Evolutionary conservation across 139 green algal genomes (phyloP).

Genomic region (Micractinium conductrix): DNA sequence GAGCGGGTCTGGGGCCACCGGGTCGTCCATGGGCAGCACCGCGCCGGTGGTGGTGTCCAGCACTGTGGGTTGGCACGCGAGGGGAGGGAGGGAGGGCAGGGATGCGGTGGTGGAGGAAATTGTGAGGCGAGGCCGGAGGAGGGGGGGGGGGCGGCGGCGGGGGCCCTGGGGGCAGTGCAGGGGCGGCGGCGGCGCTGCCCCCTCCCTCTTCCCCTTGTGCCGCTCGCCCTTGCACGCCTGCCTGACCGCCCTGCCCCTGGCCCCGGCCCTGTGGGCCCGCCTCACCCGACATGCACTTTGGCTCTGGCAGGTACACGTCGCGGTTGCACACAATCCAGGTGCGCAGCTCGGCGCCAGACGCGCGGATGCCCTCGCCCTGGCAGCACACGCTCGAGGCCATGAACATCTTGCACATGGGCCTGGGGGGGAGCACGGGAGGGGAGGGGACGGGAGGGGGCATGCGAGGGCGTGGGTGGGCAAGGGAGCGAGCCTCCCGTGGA

Average conservation of each 20-base stretch:
- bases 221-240: no score
- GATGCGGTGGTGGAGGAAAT: no score
- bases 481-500: no score
- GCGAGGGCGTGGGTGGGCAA: no score
- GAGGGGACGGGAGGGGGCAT: not conserved
- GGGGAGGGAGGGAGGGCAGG: not conserved
- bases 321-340: conserved; percentile 21
- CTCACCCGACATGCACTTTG: conserved; percentile 17
- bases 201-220: no score
- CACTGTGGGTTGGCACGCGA: not conserved
- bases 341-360: not conserved
- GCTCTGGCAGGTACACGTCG: conserved; percentile 16
- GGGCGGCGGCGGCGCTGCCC: no score
- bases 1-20: not conserved
- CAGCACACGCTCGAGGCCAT: not conserved
- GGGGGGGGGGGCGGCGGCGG: no score
- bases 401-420: conserved; percentile 33
- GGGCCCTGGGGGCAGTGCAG: not conserved
- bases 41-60: not conserved
- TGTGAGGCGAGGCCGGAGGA: not conserved
- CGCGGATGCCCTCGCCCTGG: not conserved
- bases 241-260: no score
- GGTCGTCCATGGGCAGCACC: not conserved
- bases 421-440: not conserved
- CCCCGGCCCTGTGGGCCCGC: no score